phyloP scores from a whole-genome alignment of 305 asterid species.

The Rubia balearica region DNA sequence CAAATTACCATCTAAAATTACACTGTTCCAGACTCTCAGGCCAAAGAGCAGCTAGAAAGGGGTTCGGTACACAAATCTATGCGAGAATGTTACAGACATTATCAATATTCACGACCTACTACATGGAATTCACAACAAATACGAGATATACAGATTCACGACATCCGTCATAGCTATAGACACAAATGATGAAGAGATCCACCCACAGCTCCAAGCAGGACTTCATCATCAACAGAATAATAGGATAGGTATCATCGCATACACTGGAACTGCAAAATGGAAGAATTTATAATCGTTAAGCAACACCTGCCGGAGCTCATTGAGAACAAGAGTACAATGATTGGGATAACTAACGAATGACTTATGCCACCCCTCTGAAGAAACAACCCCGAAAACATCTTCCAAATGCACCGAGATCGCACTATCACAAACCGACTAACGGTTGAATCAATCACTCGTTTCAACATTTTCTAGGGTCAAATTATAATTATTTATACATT shows the following conservation, averaged over 20 bases:
- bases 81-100: constrained; percentile 1
- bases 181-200: constrained; percentile 18
- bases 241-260: constrained; percentile 41
- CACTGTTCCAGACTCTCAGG: not conserved
- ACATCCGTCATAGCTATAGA: constrained; percentile 19
- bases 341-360: no score
- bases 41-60: not conserved
- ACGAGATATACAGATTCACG: constrained; percentile 27
- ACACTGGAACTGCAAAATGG: constrained; percentile 31
- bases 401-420: no score
- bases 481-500: no score
- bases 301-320: not conserved
- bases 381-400: no score
- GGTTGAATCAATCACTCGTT: no score
- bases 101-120: constrained; percentile 13
- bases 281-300: constrained; percentile 6
- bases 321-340: not conserved
- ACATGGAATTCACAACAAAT: not conserved
- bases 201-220: constrained; percentile 20
- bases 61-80: not conserved
- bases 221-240: not conserved
- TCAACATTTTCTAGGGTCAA: no score
- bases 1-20: not conserved
- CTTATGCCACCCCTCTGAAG: no score
- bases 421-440: no score